A percentile compares a stretch with the other conserved stretches of the same genome.
Conservation (phyloP, 192 early-diverging fungal genomes). For the Linderina pennispora region DNA sequence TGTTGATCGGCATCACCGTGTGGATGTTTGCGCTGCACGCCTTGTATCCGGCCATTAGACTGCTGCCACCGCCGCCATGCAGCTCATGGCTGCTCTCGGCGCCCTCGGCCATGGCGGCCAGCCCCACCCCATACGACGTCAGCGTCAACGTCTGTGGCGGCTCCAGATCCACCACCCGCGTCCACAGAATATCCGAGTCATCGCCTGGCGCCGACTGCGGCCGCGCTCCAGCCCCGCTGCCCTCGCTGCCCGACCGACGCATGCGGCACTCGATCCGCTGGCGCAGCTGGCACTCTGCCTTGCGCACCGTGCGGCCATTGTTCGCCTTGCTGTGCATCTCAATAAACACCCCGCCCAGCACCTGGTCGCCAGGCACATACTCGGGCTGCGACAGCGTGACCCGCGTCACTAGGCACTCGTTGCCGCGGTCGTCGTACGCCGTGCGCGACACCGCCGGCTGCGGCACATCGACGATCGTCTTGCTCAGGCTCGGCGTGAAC, state of each 20-base stretch:
- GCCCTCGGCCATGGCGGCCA: constrained; percentile 21
- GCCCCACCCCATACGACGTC: constrained; percentile 22
- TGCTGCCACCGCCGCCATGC: background rate
- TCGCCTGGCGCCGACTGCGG: constrained; percentile 30
- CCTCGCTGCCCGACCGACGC: constrained; percentile 39
- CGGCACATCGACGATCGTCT: constrained; percentile 5
- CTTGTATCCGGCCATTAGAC: constrained; percentile 16
- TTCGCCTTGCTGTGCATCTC: constrained; percentile 24
- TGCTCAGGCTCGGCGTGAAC: constrained; percentile 14
- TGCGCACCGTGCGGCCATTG: constrained; percentile 37
- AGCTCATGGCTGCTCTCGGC: background rate
- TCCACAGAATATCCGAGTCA: constrained; percentile 43
- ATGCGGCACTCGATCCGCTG: constrained; percentile 43
- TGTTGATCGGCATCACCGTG: constrained; percentile 19
- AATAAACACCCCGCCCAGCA: constrained; percentile 40
- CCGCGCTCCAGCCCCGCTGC: constrained; percentile 15
- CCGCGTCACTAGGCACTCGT: constrained; percentile 27
- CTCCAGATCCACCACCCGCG: constrained; percentile 23
- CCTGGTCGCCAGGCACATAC: constrained; percentile 39
- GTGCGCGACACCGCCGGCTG: constrained; percentile 23
- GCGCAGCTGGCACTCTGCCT: constrained; percentile 38
- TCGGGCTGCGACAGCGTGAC: constrained; percentile 41
- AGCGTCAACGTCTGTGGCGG: constrained; percentile 21
- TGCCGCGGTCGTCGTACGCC: constrained; percentile 33
- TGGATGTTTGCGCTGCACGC: constrained; percentile 42